Percentiles rank a stretch among this genome's conserved stretches.
Conservation (phyloP, 768 basidiomycete genomes). For the Fibroporia radiculosa region DNA sequence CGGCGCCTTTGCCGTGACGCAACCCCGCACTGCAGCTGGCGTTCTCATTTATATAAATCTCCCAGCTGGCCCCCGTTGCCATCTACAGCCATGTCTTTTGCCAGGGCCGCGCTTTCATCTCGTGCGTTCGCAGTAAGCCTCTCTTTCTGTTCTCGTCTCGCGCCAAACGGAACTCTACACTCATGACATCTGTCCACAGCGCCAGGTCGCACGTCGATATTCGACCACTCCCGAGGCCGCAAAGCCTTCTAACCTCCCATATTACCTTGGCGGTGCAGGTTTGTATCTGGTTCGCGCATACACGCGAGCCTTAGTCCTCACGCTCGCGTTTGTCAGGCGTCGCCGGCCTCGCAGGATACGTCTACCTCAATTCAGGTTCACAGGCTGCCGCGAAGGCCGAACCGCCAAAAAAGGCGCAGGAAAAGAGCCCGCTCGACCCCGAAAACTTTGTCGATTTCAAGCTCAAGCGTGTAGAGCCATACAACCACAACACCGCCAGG, state of each 20-base stretch:
- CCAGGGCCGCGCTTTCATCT: slow-evolving; percentile 13
- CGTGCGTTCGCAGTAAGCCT: slow-evolving; percentile 7
- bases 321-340: slow-evolving; percentile 27
- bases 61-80: background rate
- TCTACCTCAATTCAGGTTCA: slow-evolving; percentile 39
- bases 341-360: slow-evolving; percentile 31
- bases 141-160: background rate
- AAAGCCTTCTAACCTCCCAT: slow-evolving; percentile 41
- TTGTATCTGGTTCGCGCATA: too few relatives aligned
- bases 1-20: too few relatives aligned
- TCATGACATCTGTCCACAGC: too few relatives aligned
- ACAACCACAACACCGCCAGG: slow-evolving; percentile 92
- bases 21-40: too few relatives aligned
- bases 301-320: slow-evolving; percentile 2
- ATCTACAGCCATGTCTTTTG: slow-evolving; percentile 15
- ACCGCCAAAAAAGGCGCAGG: slow-evolving; percentile 21
- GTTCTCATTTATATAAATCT: background rate
- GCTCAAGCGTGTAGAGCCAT: slow-evolving; percentile 72
- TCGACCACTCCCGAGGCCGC: slow-evolving; percentile 37
- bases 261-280: slow-evolving; percentile 42
- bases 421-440: slow-evolving; percentile 68
- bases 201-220: slow-evolving; percentile 31
- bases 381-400: slow-evolving; percentile 17
- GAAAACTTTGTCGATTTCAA: slow-evolving; percentile 73
- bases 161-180: too few relatives aligned